These are phyloP conservation scores for Hypomyces perniciosus DNA, from an alignment of 2,329 filamentous ascomycete species.

Conservation along the genomic window DNA sequence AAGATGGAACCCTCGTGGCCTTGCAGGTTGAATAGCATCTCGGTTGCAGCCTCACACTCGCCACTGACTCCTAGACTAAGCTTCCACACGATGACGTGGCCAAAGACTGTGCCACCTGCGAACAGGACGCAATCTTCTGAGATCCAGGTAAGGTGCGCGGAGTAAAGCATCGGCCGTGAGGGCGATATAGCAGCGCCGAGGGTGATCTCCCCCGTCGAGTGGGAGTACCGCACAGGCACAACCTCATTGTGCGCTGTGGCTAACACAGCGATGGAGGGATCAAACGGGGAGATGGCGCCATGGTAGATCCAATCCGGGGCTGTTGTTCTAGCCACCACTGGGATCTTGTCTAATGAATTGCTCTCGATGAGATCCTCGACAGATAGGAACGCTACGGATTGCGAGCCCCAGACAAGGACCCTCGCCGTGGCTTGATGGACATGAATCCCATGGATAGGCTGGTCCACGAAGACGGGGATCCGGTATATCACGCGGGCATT, in stretches of 20 bases:
- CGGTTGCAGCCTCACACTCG: conserved; percentile 17
- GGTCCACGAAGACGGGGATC: conserved; percentile 55
- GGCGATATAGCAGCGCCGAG: conserved; percentile 52
- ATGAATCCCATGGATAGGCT: conserved; percentile 69
- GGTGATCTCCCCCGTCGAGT: conserved; percentile 25
- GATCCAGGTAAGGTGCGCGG: conserved; percentile 66
- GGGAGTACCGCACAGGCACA: conserved; percentile 41
- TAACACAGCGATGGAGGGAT: conserved; percentile 46
- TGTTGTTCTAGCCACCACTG: conserved; percentile 31
- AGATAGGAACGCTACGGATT: conserved; percentile 42
- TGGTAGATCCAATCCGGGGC: conserved; percentile 75
- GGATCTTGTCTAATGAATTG: conserved; percentile 7
- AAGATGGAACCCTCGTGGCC: conserved; percentile 93
- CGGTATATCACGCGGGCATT: conserved; percentile 30
- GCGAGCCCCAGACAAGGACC: conserved; percentile 64
- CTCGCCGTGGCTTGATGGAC: conserved; percentile 26
- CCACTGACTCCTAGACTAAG: conserved; percentile 38
- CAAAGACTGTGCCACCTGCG: conserved; percentile 87
- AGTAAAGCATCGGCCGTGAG: conserved; percentile 81
- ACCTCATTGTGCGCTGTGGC: conserved; percentile 87
- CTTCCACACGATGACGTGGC: conserved; percentile 88
- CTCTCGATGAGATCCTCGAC: conserved; percentile 19
- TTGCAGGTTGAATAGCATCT: conserved; percentile 49
- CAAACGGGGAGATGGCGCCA: conserved; percentile 46
- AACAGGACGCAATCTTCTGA: conserved; percentile 58